These are phyloP conservation scores for Sherardia arvensis DNA, from an alignment of 257 asterid species.

Conservation along the genomic window DNA sequence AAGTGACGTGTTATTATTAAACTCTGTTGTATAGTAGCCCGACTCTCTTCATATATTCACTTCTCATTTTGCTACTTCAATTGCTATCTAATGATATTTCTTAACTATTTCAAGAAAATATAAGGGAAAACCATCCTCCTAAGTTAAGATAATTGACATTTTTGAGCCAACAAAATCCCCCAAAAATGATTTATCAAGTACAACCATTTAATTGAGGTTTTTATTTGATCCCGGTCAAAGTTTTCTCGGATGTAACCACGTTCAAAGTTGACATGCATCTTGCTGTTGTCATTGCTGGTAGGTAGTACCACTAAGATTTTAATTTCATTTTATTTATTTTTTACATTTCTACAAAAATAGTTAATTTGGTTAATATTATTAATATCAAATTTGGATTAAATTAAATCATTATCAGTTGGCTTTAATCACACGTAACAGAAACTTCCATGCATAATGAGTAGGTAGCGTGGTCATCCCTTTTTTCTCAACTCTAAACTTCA, in stretches of 20 bases:
- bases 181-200: neutral
- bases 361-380: neutral
- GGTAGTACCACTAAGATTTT: neutral
- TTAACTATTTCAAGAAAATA: too few relatives aligned
- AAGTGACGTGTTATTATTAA: too few relatives aligned
- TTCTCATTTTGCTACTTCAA: too few relatives aligned
- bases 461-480: neutral
- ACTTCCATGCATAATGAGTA: neutral
- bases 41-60: too few relatives aligned
- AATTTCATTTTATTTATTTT: neutral
- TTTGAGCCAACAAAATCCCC: too few relatives aligned
- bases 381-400: neutral
- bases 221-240: neutral
- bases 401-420: neutral
- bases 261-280: neutral
- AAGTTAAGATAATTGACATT: too few relatives aligned
- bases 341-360: neutral
- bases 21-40: too few relatives aligned
- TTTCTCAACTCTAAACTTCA: neutral
- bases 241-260: neutral
- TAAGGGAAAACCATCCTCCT: too few relatives aligned
- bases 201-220: neutral
- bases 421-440: slow-evolving; percentile 1
- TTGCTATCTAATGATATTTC: too few relatives aligned
- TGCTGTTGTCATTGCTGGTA: neutral